Base-by-base conservation (phyloP, 2,329 filamentous ascomycete species). In the Parasarocladium wereldwijsianum region DNA sequence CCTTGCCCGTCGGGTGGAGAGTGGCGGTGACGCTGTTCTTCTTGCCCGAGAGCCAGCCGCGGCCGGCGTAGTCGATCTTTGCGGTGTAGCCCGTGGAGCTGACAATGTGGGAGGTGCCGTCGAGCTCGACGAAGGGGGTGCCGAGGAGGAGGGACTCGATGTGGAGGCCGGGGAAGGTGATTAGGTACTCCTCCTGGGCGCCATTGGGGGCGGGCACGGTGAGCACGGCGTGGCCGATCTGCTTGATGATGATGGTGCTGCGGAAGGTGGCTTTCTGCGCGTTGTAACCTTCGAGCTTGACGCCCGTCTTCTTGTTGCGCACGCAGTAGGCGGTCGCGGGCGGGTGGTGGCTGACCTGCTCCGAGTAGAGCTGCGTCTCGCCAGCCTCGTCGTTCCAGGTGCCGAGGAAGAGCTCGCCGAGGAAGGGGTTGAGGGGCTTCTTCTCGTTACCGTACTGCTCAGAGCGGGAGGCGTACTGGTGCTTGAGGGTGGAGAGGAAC, bases 191-290 rank as follows among this genome's bases (percentile, higher is more conserved):
- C 49, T 90, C 82, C 20, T 44, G 37, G 12, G 39, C 49, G 13
- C 46, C 46, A 8, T 44, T 43, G 7, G 45, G 38, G 19, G 55
- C 39, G 8, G 80, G 77, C 35, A 94, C 60, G 29, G 82, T 80
- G 38, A 87, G 66, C 19, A 92, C 61, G 23, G 86, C 86, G 48
- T 94, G 86, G 20, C 87, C 87, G 42, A 92, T 78, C 58, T 93
- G 84, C 65, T 92, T 93, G 48, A 98, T 79, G 46, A 87, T 80
- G 53, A 96, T 94, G 25, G 87, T 93, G 42, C 79, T 77, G 38
- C 80, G 82, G 56, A 98, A 94, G 11, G 84, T 92, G 4, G 87
- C 86, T 54, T 93, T 96, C 50, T 96, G 90, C 11, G 82, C 87
- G 47, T 96, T 94, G 60, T 93, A 94, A 31, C 87, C 87, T 59